Conservation (phyloP, 2,329 filamentous ascomycete species). For the Trichophyton schoenleinii region DNA sequence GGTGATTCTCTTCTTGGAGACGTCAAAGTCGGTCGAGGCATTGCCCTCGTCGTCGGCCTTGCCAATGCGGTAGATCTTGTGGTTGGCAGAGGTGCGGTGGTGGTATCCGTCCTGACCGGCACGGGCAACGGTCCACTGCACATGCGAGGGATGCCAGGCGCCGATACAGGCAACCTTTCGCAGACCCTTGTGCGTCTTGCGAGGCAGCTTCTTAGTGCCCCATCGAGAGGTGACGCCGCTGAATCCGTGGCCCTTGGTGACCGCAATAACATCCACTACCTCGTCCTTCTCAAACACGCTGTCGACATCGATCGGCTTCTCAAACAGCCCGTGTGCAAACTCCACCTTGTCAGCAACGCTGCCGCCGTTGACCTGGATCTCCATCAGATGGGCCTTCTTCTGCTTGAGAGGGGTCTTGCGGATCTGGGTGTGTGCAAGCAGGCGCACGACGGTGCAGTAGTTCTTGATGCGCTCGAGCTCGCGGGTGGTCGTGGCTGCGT, state of each 20-base stretch:
- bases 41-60: conserved; percentile 84
- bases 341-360: conserved; percentile 92
- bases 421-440: conserved; percentile 99
- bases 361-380: conserved; percentile 99
- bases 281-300: conserved; percentile 98
- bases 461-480: conserved; percentile 99
- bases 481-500: conserved; percentile 84
- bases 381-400: conserved; percentile 99
- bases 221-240: conserved; percentile 92
- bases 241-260: conserved; percentile 99
- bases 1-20: conserved; percentile 99
- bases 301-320: conserved; percentile 93
- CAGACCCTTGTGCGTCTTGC: conserved; percentile 99
- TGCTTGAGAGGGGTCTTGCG: conserved; percentile 99
- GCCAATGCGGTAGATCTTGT: conserved; percentile 99
- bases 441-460: conserved; percentile 99
- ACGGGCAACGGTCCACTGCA: conserved; percentile 99
- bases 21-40: conserved; percentile 86
- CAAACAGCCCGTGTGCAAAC: conserved; percentile 89
- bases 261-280: conserved; percentile 97
- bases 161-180: conserved; percentile 99
- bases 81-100: conserved; percentile 99
- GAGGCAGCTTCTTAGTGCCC: conserved; percentile 99
- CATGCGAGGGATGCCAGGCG: conserved; percentile 99
- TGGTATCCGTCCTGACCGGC: conserved; percentile 99